A percentile compares a stretch with the other conserved stretches of the same genome.
phyloP scores from a whole-genome alignment of 768 basidiomycete species.

The Hortiboletus campestris region DNA sequence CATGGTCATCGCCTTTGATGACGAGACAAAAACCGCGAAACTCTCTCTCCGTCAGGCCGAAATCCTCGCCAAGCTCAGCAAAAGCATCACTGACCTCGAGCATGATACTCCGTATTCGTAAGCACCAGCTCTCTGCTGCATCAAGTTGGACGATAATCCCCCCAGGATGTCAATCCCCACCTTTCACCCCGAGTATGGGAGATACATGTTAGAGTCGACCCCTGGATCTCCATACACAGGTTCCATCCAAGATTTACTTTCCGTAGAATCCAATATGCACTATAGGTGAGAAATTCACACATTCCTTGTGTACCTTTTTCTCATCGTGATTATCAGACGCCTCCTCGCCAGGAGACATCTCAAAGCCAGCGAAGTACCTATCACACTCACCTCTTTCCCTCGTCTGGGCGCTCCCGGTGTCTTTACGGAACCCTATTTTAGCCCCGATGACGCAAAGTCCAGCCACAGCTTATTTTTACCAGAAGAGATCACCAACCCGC shows the following conservation, averaged over 20 bases:
- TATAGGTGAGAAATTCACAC: slow-evolving; percentile 56
- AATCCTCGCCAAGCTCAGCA: slow-evolving; percentile 76
- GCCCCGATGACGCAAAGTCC: slow-evolving; percentile 72
- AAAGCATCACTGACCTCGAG: slow-evolving; percentile 65
- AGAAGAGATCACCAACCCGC: slow-evolving; percentile 94
- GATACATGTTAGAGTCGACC: slow-evolving; percentile 98
- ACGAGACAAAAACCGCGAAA: slow-evolving; percentile 73
- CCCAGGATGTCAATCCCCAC: slow-evolving; percentile 73
- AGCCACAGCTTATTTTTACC: slow-evolving; percentile 94
- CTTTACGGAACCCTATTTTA: slow-evolving; percentile 89
- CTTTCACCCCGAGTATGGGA: slow-evolving; percentile 97
- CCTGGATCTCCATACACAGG: slow-evolving; percentile 95
- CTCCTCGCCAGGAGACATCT: slow-evolving; percentile 80
- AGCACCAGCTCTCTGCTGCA: slow-evolving; percentile 24
- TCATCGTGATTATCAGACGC: slow-evolving; percentile 51
- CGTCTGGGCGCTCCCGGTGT: slow-evolving; percentile 83
- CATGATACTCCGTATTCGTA: slow-evolving; percentile 52
- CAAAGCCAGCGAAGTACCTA: slow-evolving; percentile 79
- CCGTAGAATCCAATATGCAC: slow-evolving; percentile 94
- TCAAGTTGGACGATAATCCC: not conserved
- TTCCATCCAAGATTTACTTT: slow-evolving; percentile 77
- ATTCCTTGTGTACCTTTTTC: not conserved
- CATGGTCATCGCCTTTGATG: slow-evolving; percentile 87
- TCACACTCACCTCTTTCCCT: slow-evolving; percentile 96
- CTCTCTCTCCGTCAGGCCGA: slow-evolving; percentile 95